Base-by-base conservation (phyloP, 768 basidiomycete species). In the Pilatotrama ljubarskyi region DNA sequence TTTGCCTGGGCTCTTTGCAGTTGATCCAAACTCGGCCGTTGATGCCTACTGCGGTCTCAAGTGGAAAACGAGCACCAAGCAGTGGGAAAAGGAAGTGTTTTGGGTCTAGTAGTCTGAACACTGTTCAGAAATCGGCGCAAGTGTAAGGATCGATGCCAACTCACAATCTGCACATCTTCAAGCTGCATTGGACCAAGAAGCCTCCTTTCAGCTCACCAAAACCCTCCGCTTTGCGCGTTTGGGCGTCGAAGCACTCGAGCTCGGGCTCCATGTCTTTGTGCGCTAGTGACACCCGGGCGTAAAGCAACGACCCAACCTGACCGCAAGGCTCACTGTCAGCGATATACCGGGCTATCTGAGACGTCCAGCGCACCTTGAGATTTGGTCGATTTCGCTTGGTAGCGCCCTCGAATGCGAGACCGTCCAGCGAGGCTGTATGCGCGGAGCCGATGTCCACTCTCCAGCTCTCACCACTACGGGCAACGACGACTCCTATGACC, bases 181-280 rank as follows among this genome's bases (percentile, higher is more conserved):
- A 75, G 67, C 93, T 93, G 67, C 91, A 91, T 36, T 83, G 80
- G 9, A 90, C 79, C 61, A 97, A 70, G 67, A 96, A 90, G 1
- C 96, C 96, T 8, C 88, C 91, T 64, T 91, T 94, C 37, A 99
- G 80, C 65, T 95, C 95, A 1, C 97, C 97, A 66, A 91, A 98
- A 0, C 94, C 96, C 60, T 93, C 92, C 1, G 94, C 78, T 74
- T 97, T 98, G 63, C 85, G 87, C 24, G 92, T 93, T 66, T 94
- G 90, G 1, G 93, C 91, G 69, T 98, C 93, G 67, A 97, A 93
- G 72, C 97, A 99, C 70, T 97, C 94, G 9, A 99, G 77, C 69
- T 99, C 97, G 0, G 97, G 95, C 55, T 99, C 97, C 91, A 98
- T 95, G 72, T 98, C 95, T 68, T 94, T 91, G 69, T 95, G 93